Evolutionary conservation across 164 flowering plant genomes (phyloP).

Genomic region (Chimonanthus salicifolius): DNA sequence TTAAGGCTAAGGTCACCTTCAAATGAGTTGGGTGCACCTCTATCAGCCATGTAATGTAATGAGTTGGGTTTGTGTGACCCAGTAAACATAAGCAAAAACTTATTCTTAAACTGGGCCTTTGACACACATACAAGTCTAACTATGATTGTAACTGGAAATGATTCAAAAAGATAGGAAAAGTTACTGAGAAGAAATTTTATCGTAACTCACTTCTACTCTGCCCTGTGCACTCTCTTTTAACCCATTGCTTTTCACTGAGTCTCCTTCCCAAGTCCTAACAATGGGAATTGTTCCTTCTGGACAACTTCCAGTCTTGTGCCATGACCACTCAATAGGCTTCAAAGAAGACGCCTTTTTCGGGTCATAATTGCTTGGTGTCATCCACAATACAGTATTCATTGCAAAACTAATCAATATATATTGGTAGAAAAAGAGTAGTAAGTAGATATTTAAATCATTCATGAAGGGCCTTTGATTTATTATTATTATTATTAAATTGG

Average conservation of each 20-base stretch:
- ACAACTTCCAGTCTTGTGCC: slow-evolving; percentile 53
- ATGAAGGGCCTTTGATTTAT: too few relatives aligned
- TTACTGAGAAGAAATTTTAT: too few relatives aligned
- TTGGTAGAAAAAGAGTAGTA: too few relatives aligned
- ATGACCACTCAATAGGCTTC: slow-evolving; percentile 19
- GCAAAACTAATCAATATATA: too few relatives aligned
- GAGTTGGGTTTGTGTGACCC: too few relatives aligned
- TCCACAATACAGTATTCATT: not conserved
- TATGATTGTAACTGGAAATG: not conserved
- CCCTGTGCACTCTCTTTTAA: not conserved
- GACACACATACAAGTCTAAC: not conserved
- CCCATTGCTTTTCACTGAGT: not conserved
- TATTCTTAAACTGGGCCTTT: not conserved
- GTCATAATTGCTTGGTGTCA: not conserved
- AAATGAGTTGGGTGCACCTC: too few relatives aligned
- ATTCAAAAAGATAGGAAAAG: too few relatives aligned
- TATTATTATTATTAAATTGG: too few relatives aligned
- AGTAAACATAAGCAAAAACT: too few relatives aligned
- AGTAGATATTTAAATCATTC: not conserved
- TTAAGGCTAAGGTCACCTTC: too few relatives aligned
- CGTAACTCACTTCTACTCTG: not conserved
- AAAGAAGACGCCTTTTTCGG: not conserved
- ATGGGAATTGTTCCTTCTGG: slow-evolving; percentile 52
- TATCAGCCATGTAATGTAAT: too few relatives aligned
- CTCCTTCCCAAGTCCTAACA: slow-evolving; percentile 20